Base-by-base conservation (phyloP, 441 rosid genomes). In the Hypseocharis bilobata region DNA sequence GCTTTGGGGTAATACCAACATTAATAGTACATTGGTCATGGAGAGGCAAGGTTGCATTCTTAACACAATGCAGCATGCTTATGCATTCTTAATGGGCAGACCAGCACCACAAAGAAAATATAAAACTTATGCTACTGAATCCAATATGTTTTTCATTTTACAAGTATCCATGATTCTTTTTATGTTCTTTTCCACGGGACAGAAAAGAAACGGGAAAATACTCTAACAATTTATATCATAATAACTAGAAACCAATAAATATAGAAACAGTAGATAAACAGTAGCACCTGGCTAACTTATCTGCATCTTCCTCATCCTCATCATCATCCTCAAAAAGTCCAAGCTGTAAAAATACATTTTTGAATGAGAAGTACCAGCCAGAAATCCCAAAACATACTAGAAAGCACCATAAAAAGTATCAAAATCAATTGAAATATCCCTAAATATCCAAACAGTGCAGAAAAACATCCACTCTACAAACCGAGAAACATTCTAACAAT, bases 261-360 rank as follows among this genome's bases (percentile, higher is more conserved):
- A 69, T 30, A 25, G 28, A n/a, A 40, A 14, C 28, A 52, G 63
- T 11, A 45, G 63, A 65, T 57, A 71, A 63, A 63, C 64, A 51
- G 38, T 23, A 66, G 47, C 63, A 89, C 96, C 88, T 81, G 30
- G 86, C 86, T 70, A 83, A 58, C 67, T 78, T 64, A 17, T 72
- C 80, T 16, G 54, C 64, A 6, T 79, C 85, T 22, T 78, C 91
- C 28, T 81, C 78, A 4, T 73, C 74, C 0, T 84, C 87, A 0
- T 70, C 78, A 0, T 61, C 80, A 16, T 72, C 77, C 52, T 69
- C 82, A 65, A 82, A 80, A 63, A 72, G 66, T 10, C 72, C 92
- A 42, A 88, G 79, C 97, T 91, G 86, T 72, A 79, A 60, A 72
- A 76, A 2, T 63, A 3, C 52, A 17, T 16, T 45, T 45, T 45